Percentiles rank a stretch among this genome's conserved stretches.
These are phyloP conservation scores for Talaromyces funiculosus DNA, from an alignment of 2,329 filamentous ascomycete genomes.

Conservation along the genomic window DNA sequence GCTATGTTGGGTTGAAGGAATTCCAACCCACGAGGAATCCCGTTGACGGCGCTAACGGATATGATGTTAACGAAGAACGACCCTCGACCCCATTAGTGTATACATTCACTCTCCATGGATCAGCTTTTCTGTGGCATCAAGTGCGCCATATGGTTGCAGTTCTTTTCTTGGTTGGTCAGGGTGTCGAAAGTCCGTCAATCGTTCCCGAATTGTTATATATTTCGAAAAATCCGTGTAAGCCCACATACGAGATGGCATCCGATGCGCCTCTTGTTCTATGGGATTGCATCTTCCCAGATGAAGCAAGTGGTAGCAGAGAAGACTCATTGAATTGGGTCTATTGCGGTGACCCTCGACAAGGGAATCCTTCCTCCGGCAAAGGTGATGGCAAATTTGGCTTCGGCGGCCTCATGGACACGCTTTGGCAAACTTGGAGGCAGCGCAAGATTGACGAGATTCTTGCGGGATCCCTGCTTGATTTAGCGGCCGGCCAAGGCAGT, in stretches of 20 bases:
- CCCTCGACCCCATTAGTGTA: slow-evolving; percentile 62
- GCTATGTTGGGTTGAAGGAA: slow-evolving; percentile 46
- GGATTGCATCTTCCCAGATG: slow-evolving; percentile 81
- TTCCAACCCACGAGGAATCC: slow-evolving; percentile 6
- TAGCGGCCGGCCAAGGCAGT: slow-evolving; percentile 45
- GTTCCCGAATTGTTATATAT: slow-evolving; percentile 71
- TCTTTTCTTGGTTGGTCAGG: slow-evolving; percentile 87
- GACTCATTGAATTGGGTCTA: slow-evolving; percentile 74
- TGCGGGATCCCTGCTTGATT: slow-evolving; percentile 65
- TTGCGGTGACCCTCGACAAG: slow-evolving; percentile 58
- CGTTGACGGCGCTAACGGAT: slow-evolving; percentile 39
- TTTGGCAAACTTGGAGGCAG: slow-evolving; percentile 80
- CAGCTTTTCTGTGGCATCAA: slow-evolving; percentile 96
- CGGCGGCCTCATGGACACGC: slow-evolving; percentile 62
- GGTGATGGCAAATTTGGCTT: slow-evolving; percentile 58
- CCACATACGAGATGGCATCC: slow-evolving; percentile 83
- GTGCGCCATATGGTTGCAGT: slow-evolving; percentile 90
- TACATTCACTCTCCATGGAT: slow-evolving; percentile 80
- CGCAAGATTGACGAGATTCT: slow-evolving; percentile 87
- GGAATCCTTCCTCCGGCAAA: slow-evolving; percentile 37
- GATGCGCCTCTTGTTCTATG: slow-evolving; percentile 88
- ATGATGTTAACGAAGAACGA: slow-evolving; percentile 15
- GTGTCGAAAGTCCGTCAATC: slow-evolving; percentile 69
- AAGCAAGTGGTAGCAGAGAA: slow-evolving; percentile 41
- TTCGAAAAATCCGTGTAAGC: slow-evolving; percentile 63